Percentiles rank a stretch among this genome's conserved stretches.
Evolutionary conservation across 495 filamentous ascomycete species (phyloP).

Genomic region (Penicillium malachiteum): DNA sequence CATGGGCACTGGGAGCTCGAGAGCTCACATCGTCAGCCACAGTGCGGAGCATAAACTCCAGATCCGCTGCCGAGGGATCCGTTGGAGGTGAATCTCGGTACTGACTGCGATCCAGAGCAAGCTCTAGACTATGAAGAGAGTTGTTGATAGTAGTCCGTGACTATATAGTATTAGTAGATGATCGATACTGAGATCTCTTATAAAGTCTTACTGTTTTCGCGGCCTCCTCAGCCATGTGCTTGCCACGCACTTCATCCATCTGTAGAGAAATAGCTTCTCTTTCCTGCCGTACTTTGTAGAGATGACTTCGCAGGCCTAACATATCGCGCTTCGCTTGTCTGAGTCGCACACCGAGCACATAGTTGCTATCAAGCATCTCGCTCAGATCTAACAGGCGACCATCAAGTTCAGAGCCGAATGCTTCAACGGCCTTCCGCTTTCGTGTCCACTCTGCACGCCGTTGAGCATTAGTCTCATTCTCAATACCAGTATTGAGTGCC

Average conservation of each 20-base stretch:
- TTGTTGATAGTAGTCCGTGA: conserved; percentile 46
- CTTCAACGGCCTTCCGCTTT: conserved; percentile 63
- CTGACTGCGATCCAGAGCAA: conserved; percentile 46
- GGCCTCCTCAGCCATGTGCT: conserved; percentile 48
- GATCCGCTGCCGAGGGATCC: conserved; percentile 30
- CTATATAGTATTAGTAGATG: conserved; percentile 22
- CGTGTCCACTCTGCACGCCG: conserved; percentile 54
- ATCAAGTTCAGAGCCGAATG: conserved; percentile 66
- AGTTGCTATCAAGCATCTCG: conserved; percentile 61
- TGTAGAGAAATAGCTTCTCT: conserved; percentile 64
- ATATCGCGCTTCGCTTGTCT: conserved; percentile 65
- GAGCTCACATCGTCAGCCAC: conserved; percentile 44
- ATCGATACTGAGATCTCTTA: neutral
- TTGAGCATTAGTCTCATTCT: conserved; percentile 35
- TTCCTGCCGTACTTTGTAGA: conserved; percentile 62
- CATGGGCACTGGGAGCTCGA: conserved; percentile 35
- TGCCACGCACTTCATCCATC: conserved; percentile 66
- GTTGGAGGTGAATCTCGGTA: conserved; percentile 18
- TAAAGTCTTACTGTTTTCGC: conserved; percentile 32
- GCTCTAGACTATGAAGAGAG: conserved; percentile 44
- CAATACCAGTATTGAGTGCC: conserved; percentile 39
- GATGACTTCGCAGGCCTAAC: conserved; percentile 59
- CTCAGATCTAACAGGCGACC: conserved; percentile 56
- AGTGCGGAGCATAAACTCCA: conserved; percentile 45
- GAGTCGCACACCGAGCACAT: conserved; percentile 60